Conservation (phyloP, 306 rosid genomes). For the Hippophae tibetana region DNA sequence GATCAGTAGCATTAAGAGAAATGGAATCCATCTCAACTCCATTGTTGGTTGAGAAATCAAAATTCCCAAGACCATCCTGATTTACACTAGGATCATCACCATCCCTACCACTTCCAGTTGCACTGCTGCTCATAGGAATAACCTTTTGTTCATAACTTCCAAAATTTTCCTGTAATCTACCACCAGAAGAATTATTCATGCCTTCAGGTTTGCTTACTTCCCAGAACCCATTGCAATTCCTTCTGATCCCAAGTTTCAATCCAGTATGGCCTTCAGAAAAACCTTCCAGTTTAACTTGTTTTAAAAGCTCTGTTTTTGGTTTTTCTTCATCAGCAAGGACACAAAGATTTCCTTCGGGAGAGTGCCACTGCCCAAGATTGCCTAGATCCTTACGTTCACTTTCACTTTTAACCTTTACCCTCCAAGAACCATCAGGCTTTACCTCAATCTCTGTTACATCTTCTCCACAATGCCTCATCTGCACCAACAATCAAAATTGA, state of each 20-base stretch:
- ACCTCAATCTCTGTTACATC: slow-evolving; percentile 86
- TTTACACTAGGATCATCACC: slow-evolving; percentile 95
- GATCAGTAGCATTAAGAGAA: slow-evolving; percentile 40
- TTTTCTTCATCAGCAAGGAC: slow-evolving; percentile 33
- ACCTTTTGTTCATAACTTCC: slow-evolving; percentile 55
- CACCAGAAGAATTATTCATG: slow-evolving; percentile 47
- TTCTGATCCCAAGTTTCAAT: slow-evolving; percentile 69
- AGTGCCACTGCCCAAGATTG: slow-evolving; percentile 68
- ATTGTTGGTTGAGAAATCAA: slow-evolving; percentile 53
- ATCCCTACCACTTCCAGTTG: slow-evolving; percentile 75
- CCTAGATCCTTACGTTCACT: slow-evolving; percentile 68
- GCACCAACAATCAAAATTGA: slow-evolving; percentile 16
- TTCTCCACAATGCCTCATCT: slow-evolving; percentile 86
- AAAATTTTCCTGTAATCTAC: slow-evolving; percentile 41
- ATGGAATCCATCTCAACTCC: slow-evolving; percentile 75
- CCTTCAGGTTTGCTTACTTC: slow-evolving; percentile 74
- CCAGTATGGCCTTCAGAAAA: slow-evolving; percentile 62
- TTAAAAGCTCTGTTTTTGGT: slow-evolving; percentile 41
- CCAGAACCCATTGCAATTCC: slow-evolving; percentile 71
- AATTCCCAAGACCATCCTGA: slow-evolving; percentile 62
- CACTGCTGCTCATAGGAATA: slow-evolving; percentile 95
- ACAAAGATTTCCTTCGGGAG: slow-evolving; percentile 55
- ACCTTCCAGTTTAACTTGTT: slow-evolving; percentile 73
- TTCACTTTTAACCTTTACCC: slow-evolving; percentile 76
- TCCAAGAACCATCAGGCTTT: slow-evolving; percentile 96